Evolutionary conservation across 1,139 yeast genomes (phyloP).

Genomic region (Zygosaccharomyces sapae): DNA sequence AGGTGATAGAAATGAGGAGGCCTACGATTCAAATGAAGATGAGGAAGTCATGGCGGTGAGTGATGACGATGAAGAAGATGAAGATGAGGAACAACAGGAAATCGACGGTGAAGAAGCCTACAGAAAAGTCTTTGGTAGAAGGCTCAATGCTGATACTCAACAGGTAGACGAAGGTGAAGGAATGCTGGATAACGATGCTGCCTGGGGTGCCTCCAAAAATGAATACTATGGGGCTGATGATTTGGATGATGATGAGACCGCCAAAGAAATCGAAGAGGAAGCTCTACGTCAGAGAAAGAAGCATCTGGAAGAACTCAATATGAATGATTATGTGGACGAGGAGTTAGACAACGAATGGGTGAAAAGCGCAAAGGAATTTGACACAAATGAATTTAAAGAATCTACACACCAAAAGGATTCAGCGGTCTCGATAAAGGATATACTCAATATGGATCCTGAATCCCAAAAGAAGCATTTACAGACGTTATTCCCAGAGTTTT

Average conservation of each 20-base stretch:
- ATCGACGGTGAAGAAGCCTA: slow-evolving; percentile 42
- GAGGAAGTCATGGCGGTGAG: slow-evolving; percentile 46
- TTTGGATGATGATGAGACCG: slow-evolving; percentile 70
- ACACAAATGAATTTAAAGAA: slow-evolving; percentile 37
- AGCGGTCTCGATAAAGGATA: slow-evolving; percentile 29
- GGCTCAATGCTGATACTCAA: slow-evolving; percentile 37
- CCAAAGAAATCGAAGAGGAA: slow-evolving; percentile 77
- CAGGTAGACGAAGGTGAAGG: slow-evolving; percentile 43
- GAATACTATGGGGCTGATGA: slow-evolving; percentile 84
- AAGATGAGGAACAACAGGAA: slow-evolving; percentile 46
- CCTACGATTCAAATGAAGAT: slow-evolving; percentile 35
- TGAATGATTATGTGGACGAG: slow-evolving; percentile 81
- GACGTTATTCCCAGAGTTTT: slow-evolving; percentile 78
- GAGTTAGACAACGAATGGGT: slow-evolving; percentile 75
- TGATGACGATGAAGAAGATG: slow-evolving; percentile 33
- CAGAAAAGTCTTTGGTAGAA: slow-evolving; percentile 38
- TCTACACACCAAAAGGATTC: slow-evolving; percentile 39
- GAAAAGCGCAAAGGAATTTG: slow-evolving; percentile 41
- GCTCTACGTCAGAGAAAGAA: slow-evolving; percentile 84
- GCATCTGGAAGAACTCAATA: slow-evolving; percentile 72
- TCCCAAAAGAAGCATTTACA: slow-evolving; percentile 49
- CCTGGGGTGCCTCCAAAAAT: slow-evolving; percentile 76
- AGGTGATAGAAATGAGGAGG: slow-evolving; percentile 31
- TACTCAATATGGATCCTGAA: slow-evolving; percentile 37
- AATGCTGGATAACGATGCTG: slow-evolving; percentile 53